A percentile compares a stretch with the other conserved stretches of the same genome.
These are phyloP conservation scores for Combretum micranthum DNA, from an alignment of 345 rosid genomes.

Conservation along the genomic window DNA sequence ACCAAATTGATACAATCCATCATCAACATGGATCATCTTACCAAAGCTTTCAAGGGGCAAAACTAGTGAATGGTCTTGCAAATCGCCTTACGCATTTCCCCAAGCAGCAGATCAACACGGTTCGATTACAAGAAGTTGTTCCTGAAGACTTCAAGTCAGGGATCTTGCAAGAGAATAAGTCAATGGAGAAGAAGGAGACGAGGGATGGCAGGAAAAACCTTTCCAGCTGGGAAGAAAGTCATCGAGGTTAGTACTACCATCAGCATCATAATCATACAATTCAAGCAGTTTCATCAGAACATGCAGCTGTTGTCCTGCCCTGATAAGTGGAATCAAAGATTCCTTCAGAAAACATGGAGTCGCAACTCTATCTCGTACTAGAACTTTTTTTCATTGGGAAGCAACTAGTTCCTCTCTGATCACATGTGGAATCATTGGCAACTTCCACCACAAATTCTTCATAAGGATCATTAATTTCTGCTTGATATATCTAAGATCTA, in stretches of 20 bases:
- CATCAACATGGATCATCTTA: too few species aligned
- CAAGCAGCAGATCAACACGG: too few species aligned
- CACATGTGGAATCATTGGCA: conserved; percentile 22
- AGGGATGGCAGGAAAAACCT: conserved; percentile 36
- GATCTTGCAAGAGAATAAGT: too few species aligned
- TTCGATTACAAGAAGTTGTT: too few species aligned
- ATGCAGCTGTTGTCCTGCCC: conserved; percentile 99
- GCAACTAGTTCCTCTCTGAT: conserved; percentile 34
- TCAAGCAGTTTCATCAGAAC: conserved; percentile 80
- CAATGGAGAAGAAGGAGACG: conserved; percentile 48
- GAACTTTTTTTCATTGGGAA: conserved; percentile 32
- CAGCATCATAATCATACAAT: conserved; percentile 44
- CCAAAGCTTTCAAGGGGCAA: too few species aligned
- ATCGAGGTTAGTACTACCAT: conserved; percentile 38
- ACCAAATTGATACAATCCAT: too few species aligned
- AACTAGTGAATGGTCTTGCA: too few species aligned
- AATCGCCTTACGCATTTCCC: too few species aligned
- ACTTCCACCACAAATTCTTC: conserved; percentile 68
- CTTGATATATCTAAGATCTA: conserved; percentile 88
- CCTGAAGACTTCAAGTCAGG: too few species aligned
- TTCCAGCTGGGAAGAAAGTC: conserved; percentile 78
- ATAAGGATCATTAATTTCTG: conserved; percentile 79
- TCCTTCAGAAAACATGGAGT: conserved; percentile 83
- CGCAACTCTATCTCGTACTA: conserved; percentile 66
- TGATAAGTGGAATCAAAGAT: conserved; percentile 56